Evolutionary conservation across 805 yeast species (phyloP).

Genomic region (Jamesozyma piceae): DNA sequence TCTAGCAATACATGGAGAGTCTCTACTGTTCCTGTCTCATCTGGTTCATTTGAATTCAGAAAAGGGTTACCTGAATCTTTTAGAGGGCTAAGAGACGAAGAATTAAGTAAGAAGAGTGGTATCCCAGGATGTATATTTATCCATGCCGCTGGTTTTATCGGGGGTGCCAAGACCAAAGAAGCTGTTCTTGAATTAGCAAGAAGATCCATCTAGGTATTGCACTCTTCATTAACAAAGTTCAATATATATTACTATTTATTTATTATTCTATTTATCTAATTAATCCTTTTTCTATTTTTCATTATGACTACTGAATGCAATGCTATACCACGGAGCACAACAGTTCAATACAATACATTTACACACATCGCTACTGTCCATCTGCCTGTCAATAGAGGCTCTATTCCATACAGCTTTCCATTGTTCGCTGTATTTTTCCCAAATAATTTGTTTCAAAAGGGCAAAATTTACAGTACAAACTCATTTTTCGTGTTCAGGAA

Average conservation of each 20-base stretch:
- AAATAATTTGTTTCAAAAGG: too few relatives aligned
- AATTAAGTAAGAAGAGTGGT: constrained; percentile 62
- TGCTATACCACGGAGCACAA: too few relatives aligned
- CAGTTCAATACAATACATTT: too few relatives aligned
- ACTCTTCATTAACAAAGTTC: background rate
- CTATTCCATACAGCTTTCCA: too few relatives aligned
- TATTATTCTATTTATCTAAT: background rate
- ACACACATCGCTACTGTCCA: too few relatives aligned
- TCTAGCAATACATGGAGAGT: constrained; percentile 71
- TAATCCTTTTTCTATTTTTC: background rate
- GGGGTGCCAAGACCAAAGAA: constrained; percentile 78
- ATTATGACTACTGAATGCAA: too few relatives aligned
- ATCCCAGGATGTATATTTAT: constrained; percentile 81
- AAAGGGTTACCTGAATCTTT: constrained; percentile 80
- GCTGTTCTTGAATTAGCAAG: constrained; percentile 70
- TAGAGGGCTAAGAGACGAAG: constrained; percentile 94
- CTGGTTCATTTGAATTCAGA: constrained; percentile 75
- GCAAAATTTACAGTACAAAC: too few relatives aligned
- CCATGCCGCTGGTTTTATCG: constrained; percentile 96
- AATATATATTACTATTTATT: background rate
- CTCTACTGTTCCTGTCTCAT: constrained; percentile 79
- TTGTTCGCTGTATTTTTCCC: too few relatives aligned
- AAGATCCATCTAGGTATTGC: constrained; percentile 24
- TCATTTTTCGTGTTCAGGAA: background rate
- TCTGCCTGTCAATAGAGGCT: too few relatives aligned